A percentile compares a stretch with the other conserved stretches of the same genome.
phyloP scores from a whole-genome alignment of 345 rosid genomes.

The Trapa bicornis region DNA sequence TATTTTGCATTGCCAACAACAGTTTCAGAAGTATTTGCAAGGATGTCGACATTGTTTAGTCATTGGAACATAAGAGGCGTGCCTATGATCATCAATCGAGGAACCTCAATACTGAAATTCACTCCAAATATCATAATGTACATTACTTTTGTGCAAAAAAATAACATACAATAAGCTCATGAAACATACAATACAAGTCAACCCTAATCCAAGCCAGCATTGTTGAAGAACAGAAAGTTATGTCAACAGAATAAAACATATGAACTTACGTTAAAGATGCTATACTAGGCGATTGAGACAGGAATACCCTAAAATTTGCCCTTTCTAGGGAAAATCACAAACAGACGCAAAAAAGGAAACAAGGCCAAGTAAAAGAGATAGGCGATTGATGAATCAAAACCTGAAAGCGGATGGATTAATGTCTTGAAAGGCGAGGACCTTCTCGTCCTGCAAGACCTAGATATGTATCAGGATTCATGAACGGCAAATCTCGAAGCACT shows the following conservation, averaged over 20 bases:
- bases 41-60: too few species aligned
- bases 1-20: too few species aligned
- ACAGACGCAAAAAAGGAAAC: background rate
- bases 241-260: background rate
- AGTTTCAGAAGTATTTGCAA: too few species aligned
- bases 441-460: conserved; percentile 48
- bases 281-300: background rate
- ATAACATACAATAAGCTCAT: background rate
- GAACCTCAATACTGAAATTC: background rate
- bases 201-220: background rate
- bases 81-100: too few species aligned
- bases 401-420: conserved; percentile 74
- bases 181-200: background rate
- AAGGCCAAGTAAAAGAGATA: background rate
- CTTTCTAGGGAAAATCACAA: background rate
- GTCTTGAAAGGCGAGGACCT: conserved; percentile 73
- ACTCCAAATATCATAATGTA: background rate
- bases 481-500: background rate
- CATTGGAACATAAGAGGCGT: too few species aligned
- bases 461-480: conserved; percentile 4
- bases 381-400: conserved; percentile 16
- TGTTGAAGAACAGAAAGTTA: background rate
- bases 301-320: background rate
- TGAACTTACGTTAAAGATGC: background rate
- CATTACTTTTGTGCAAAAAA: too few species aligned